Evolutionary conservation across 352 stramenopile species (phyloP).

Genomic region (Pythium guiyangense): DNA sequence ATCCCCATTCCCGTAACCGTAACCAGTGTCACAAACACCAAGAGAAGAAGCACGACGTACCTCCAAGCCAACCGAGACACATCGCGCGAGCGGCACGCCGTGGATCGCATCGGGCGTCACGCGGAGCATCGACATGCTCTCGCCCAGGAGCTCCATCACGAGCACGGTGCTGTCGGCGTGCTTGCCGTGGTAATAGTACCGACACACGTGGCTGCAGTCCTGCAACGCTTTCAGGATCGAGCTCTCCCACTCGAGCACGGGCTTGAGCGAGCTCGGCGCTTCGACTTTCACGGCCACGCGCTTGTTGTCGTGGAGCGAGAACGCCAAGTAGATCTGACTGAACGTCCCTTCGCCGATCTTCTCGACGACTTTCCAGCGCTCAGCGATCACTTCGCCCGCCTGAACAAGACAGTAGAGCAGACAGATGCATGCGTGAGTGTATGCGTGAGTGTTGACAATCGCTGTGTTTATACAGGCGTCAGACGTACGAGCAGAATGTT

Average conservation of each 20-base stretch:
- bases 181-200: slow-evolving; percentile 84
- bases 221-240: slow-evolving; percentile 84
- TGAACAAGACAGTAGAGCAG: too few relatives aligned
- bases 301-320: slow-evolving; percentile 63
- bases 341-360: slow-evolving; percentile 89
- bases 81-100: slow-evolving; percentile 64
- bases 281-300: slow-evolving; percentile 86
- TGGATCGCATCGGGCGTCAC: slow-evolving; percentile 75
- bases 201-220: slow-evolving; percentile 76
- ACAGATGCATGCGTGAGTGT: neutral
- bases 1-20: too few relatives aligned
- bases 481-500: slow-evolving; percentile 73
- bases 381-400: slow-evolving; percentile 77
- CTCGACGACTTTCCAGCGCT: slow-evolving; percentile 82
- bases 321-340: slow-evolving; percentile 87
- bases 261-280: slow-evolving; percentile 80
- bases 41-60: too few relatives aligned
- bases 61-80: slow-evolving; percentile 66
- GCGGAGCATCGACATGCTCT: slow-evolving; percentile 88
- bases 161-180: slow-evolving; percentile 84
- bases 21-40: too few relatives aligned
- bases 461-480: neutral
- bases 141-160: slow-evolving; percentile 85
- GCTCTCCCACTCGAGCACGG: slow-evolving; percentile 87
- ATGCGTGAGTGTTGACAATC: neutral